A percentile compares a stretch with the other conserved stretches of the same genome.
Evolutionary conservation across 495 filamentous ascomycete species (phyloP).

Genomic region (Podospora appendiculata): DNA sequence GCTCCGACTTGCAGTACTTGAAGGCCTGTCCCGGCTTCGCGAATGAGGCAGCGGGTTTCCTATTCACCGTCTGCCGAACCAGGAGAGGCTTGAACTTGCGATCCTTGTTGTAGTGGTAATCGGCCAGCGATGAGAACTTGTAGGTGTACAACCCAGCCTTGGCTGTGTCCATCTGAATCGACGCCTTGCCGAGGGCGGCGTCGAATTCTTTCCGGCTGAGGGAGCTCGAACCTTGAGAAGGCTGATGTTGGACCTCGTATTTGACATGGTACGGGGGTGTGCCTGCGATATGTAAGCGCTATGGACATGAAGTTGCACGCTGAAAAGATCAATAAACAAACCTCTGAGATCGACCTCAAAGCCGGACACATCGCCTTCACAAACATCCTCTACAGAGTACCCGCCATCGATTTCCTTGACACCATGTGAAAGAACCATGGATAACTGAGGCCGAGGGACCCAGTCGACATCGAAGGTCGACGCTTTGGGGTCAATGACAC

Average conservation of each 20-base stretch:
- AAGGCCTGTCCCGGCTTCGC: slow-evolving; percentile 86
- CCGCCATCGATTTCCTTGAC: slow-evolving; percentile 39
- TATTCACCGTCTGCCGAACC: slow-evolving; percentile 73
- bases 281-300: slow-evolving; percentile 32
- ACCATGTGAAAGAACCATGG: slow-evolving; percentile 52
- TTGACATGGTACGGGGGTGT: slow-evolving; percentile 73
- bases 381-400: slow-evolving; percentile 71
- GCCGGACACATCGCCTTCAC: slow-evolving; percentile 86
- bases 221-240: slow-evolving; percentile 52
- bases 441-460: slow-evolving; percentile 71
- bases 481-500: slow-evolving; percentile 62
- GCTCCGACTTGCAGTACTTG: slow-evolving; percentile 83
- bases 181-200: slow-evolving; percentile 60
- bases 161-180: slow-evolving; percentile 75
- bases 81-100: slow-evolving; percentile 55
- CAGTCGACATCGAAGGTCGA: slow-evolving; percentile 73
- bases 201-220: slow-evolving; percentile 58
- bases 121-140: slow-evolving; percentile 69
- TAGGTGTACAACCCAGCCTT: slow-evolving; percentile 80
- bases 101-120: slow-evolving; percentile 75
- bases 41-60: slow-evolving; percentile 72
- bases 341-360: slow-evolving; percentile 74
- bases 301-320: neutral
- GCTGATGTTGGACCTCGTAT: slow-evolving; percentile 68
- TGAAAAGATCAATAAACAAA: slow-evolving; percentile 22